Conservation (phyloP, 2,329 filamentous ascomycete species). For the Acephala macrosclerotiorum region DNA sequence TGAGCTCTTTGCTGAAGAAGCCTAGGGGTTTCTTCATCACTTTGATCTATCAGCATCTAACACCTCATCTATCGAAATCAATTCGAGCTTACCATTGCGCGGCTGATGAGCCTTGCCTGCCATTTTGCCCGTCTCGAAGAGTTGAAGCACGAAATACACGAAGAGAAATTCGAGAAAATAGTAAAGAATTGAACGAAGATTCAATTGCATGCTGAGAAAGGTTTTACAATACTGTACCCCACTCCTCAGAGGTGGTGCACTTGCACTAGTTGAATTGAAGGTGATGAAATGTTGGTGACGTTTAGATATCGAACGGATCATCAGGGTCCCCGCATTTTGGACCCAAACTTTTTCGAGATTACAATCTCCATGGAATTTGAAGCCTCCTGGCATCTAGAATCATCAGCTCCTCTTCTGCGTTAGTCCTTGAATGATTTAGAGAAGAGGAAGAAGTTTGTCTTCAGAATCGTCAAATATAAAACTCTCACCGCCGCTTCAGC, state of each 20-base stretch:
- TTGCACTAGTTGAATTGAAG: not conserved
- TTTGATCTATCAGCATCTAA: constrained; percentile 36
- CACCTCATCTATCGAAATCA: too few relatives aligned
- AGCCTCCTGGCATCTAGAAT: not conserved
- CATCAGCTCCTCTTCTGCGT: not conserved
- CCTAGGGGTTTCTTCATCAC: constrained; percentile 66
- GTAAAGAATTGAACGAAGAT: not conserved
- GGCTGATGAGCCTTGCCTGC: constrained; percentile 24
- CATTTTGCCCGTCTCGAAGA: constrained; percentile 16
- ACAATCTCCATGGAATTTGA: not conserved
- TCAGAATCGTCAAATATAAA: constrained; percentile 11
- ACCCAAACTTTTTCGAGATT: not conserved
- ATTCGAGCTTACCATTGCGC: constrained; percentile 24
- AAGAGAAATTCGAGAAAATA: not conserved
- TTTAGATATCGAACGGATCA: constrained; percentile 8
- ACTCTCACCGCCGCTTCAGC: not conserved
- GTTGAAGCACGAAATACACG: not conserved
- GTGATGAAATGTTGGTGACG: not conserved
- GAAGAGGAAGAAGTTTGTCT: not conserved
- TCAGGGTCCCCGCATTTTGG: not conserved
- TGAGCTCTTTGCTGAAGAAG: constrained; percentile 62
- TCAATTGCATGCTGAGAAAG: not conserved
- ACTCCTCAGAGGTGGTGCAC: not conserved
- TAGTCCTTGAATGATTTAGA: not conserved
- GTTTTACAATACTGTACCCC: not conserved